phyloP scores from a whole-genome alignment of 768 basidiomycete genomes.

The Lactarius indigo region DNA sequence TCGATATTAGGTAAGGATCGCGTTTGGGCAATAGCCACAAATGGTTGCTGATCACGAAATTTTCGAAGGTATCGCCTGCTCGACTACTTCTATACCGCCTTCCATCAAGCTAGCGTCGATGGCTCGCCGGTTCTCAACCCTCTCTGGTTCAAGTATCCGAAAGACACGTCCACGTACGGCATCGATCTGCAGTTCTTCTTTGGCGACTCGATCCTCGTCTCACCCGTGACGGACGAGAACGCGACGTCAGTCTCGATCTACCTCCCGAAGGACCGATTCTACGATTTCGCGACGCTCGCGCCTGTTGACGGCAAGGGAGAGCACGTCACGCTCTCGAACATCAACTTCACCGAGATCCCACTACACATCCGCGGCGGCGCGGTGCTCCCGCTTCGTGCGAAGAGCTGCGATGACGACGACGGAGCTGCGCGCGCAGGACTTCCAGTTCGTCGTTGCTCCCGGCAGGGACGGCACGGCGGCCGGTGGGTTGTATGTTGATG shows the following conservation, averaged over 20 bases:
- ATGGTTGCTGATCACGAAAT: not conserved
- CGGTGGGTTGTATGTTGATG: constrained; percentile 60
- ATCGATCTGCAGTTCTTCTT: constrained; percentile 71
- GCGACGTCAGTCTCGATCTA: constrained; percentile 57
- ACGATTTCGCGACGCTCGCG: constrained; percentile 53
- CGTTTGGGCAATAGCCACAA: not conserved
- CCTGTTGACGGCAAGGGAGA: constrained; percentile 48
- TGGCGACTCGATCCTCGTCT: constrained; percentile 63
- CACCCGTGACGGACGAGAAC: constrained; percentile 61
- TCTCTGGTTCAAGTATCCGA: constrained; percentile 64
- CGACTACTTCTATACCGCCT: constrained; percentile 69
- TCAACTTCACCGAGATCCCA: constrained; percentile 57
- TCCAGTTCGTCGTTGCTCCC: constrained; percentile 63
- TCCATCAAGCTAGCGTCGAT: constrained; percentile 53
- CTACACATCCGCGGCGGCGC: constrained; percentile 58
- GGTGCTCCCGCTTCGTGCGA: constrained; percentile 53
- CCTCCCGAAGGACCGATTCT: constrained; percentile 62
- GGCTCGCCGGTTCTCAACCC: constrained; percentile 68
- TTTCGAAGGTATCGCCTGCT: constrained; percentile 56
- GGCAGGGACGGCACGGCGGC: constrained; percentile 45
- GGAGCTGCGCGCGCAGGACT: constrained; percentile 49
- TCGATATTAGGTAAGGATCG: constrained; percentile 53
- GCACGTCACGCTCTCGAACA: constrained; percentile 41
- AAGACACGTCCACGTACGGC: constrained; percentile 52
- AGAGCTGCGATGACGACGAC: constrained; percentile 60